Evolutionary conservation across 768 basidiomycete genomes (phyloP), one percentile per base, ranked within the genome.

Genomic region (Boletus patriciae): DNA sequence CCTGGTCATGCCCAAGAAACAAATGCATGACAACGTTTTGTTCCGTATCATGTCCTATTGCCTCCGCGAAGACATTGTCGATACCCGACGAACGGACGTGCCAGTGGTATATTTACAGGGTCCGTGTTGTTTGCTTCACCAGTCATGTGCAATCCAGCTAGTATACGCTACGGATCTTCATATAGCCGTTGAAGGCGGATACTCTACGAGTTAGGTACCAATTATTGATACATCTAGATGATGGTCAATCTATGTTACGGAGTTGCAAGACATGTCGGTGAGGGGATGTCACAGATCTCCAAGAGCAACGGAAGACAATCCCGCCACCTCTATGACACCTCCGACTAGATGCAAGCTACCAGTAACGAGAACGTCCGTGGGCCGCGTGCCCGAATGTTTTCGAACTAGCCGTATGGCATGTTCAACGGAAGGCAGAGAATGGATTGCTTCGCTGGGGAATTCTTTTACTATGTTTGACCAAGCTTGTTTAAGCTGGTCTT

Each of bases 271-370:
- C 3, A 21, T 16, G 23, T 13, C 29, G 42, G 15, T 18, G 18
- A 47, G 16, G 7, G 23, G 12, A 34, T 3, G 12, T 40, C 52
- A 68, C 33, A 70, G 57, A 58, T 68, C 66, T 69, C 74, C 87
- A 51, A 92, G 73, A 34, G 87, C 86, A 54, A 80, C 75, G 33
- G 85, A 80, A n/a, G 88, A 82, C 40, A 98, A 70, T 21, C 85
- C 88, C 18, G 94, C 90, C 15, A 92, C 94, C 68, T 98, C 96
- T 52, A 98, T 88, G 13, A 94, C 78, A 3, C 97, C 97, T 19
- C 97, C 97, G 8, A 98, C 86, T 16, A 99, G 81, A 74, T 95
- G 95, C 60, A 99, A 70, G 72, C 94, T 97, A 5, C 97, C 97
- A 3, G 93, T 81, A 7, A 96, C 94, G 16, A 99, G 77, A n/a